phyloP scores from a whole-genome alignment of 2,329 filamentous ascomycete genomes.

The Colletotrichum sp. region DNA sequence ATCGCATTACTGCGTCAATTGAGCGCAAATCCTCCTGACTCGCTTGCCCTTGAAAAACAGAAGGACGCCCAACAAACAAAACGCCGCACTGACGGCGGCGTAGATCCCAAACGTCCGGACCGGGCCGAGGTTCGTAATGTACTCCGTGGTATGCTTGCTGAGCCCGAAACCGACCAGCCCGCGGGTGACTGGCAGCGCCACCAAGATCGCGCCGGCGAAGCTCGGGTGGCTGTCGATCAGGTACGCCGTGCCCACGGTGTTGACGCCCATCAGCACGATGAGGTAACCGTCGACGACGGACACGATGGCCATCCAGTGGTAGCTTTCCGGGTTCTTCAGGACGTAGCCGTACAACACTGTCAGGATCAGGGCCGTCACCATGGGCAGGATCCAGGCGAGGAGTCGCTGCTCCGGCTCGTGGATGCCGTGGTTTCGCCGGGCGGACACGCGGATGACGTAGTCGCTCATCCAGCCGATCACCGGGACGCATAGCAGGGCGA shows the following conservation, averaged over 20 bases:
- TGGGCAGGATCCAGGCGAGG: constrained; percentile 11
- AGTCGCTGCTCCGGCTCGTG: constrained; percentile 46
- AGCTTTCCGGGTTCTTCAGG: not conserved
- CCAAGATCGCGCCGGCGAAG: constrained; percentile 7
- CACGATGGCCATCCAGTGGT: constrained; percentile 18
- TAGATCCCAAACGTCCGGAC: constrained; percentile 16
- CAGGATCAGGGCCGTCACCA: constrained; percentile 5
- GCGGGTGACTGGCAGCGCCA: constrained; percentile 10
- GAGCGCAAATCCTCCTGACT: not conserved
- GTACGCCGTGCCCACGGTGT: constrained; percentile 10
- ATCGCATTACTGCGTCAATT: not conserved
- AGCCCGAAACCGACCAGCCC: constrained; percentile 11
- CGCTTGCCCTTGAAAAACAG: constrained; percentile 9
- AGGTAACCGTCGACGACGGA: constrained; percentile 7
- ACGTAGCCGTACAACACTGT: constrained; percentile 16
- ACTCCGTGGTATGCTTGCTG: constrained; percentile 15
- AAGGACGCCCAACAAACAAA: constrained; percentile 1
- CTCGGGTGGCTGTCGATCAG: constrained; percentile 14
- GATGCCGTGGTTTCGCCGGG: constrained; percentile 43
- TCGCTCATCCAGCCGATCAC: constrained; percentile 18
- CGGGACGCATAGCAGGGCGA: constrained; percentile 7
- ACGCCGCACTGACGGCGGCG: constrained; percentile 3
- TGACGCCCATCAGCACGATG: constrained; percentile 9
- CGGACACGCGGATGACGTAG: constrained; percentile 24
- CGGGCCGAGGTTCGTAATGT: constrained; percentile 22